These are phyloP conservation scores for Dicorynia guianensis DNA, from an alignment of 306 rosid species.

Conservation along the genomic window DNA sequence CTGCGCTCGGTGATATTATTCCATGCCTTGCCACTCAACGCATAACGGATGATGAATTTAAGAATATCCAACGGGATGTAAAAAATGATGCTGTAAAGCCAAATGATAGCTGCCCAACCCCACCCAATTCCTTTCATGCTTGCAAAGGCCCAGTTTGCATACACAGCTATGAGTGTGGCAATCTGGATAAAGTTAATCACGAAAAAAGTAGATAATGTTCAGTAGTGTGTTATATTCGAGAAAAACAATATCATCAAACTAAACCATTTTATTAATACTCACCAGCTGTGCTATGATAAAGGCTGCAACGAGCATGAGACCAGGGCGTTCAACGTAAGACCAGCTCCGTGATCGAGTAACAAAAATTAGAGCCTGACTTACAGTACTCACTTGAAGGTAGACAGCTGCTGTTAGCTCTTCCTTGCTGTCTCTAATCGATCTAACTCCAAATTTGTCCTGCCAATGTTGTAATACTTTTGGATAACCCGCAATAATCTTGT, in stretches of 20 bases:
- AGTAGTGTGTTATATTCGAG: neutral
- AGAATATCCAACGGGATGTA: conserved; percentile 80
- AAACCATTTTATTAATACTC: conserved; percentile 35
- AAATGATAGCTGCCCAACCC: conserved; percentile 94
- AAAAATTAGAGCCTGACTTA: conserved; percentile 94
- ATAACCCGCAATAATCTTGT: conserved; percentile 2
- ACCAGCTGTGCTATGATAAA: conserved; percentile 80
- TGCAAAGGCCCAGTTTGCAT: conserved; percentile 82
- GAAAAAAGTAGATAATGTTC: conserved; percentile 4
- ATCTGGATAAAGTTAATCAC: conserved; percentile 39
- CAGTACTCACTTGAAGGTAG: conserved; percentile 90
- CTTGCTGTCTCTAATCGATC: conserved; percentile 48
- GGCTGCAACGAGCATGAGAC: conserved; percentile 62
- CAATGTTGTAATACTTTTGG: neutral
- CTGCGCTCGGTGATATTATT: conserved; percentile 63
- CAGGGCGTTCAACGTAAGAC: conserved; percentile 90
- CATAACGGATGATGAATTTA: conserved; percentile 71
- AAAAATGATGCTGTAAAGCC: conserved; percentile 77
- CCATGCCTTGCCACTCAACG: conserved; percentile 91
- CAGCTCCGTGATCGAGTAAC: conserved; percentile 88
- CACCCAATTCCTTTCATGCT: conserved; percentile 76
- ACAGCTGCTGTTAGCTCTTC: conserved; percentile 81
- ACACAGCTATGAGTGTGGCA: conserved; percentile 84
- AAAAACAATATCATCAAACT: neutral
- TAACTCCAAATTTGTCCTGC: conserved; percentile 79